Evolutionary conservation across 768 basidiomycete species (phyloP).

Genomic region (Amanita rimosa): DNA sequence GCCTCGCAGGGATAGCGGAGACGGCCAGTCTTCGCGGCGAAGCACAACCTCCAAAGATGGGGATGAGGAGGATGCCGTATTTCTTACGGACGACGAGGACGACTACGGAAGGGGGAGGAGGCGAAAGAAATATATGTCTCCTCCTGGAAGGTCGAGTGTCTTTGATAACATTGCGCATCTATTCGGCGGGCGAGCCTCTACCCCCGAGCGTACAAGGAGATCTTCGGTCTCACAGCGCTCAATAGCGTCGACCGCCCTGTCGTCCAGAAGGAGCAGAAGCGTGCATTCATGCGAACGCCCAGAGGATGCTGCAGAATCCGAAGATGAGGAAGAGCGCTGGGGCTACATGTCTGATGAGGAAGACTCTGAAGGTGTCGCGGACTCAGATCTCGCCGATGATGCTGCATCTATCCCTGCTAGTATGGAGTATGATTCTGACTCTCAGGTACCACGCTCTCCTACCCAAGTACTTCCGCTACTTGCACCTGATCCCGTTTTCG

Average conservation of each 20-base stretch:
- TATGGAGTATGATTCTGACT: constrained; percentile 62
- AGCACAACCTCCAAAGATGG: constrained; percentile 25
- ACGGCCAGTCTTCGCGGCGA: constrained; percentile 31
- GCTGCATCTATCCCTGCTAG: constrained; percentile 41
- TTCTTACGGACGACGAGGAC: constrained; percentile 16
- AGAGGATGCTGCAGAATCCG: constrained; percentile 43
- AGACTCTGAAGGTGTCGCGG: constrained; percentile 27
- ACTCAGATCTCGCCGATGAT: constrained; percentile 19
- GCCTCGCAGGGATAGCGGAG: constrained; percentile 29
- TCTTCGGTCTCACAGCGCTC: constrained; percentile 50
- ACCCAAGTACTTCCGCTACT: constrained; percentile 53
- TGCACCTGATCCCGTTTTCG: constrained; percentile 68
- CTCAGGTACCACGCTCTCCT: constrained; percentile 44
- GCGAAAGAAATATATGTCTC: constrained; percentile 23
- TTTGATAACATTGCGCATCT: constrained; percentile 62
- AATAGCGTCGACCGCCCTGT: constrained; percentile 35
- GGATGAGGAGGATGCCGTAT: constrained; percentile 19
- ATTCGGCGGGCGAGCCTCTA: constrained; percentile 38
- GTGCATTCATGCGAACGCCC: constrained; percentile 36
- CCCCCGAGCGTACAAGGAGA: constrained; percentile 32
- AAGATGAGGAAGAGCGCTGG: constrained; percentile 71
- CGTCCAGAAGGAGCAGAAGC: constrained; percentile 35
- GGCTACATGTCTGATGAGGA: constrained; percentile 87
- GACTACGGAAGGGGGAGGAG: constrained; percentile 15
- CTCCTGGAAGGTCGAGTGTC: constrained; percentile 27